Evolutionary conservation across 768 basidiomycete species (phyloP), one percentile per base, ranked within the genome.

Genomic region (Thelephora ganbajun): DNA sequence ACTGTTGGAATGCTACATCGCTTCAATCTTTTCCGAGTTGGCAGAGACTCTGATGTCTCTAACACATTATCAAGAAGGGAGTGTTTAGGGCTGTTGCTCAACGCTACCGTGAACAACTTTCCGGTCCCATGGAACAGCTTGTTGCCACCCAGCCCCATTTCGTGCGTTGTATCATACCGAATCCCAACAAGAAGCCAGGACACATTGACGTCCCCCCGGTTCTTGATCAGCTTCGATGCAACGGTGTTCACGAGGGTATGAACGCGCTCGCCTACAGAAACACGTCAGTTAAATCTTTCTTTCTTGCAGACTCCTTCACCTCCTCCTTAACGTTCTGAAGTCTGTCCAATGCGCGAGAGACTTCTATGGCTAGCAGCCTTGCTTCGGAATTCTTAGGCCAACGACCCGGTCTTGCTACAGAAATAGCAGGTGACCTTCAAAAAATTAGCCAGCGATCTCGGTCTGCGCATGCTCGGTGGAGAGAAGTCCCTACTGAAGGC

Each of bases 201-300:
- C 76, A 85, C 41, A 74, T 99, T 52, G 93, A 96, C 56, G 86
- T 91, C 1, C 94, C 94, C 0, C 78, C 97, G 36, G 90, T 98
- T 3, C 76, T 99, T 14, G 94, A 98, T 58, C 96, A 99, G 57
- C 68, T 99, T 18, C 79, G 94, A 3, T 99, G 96, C 61, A 99
- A 99, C 63, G 96, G 96, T 80, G 96, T 99, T 1, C 72, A 98
- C 23, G 96, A 99, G 65, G 96, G 96, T 33, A 98, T 99, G 79
- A 85, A 47, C 74, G 75, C 18, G 67, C 71, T 14, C 66, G 67
- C 22, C 63, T 77, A 2, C 65, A 72, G 45, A 74, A 76, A 48
- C 76, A 83, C 53, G 75, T 80, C 3, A 60, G n/a, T n/a, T n/a
- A n/a, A n/a, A n/a, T n/a, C n/a, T n/a, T n/a, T n/a, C n/a, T n/a